Base-by-base conservation (phyloP, 2,329 filamentous ascomycete genomes). In the Aureobasidium pullulans region DNA sequence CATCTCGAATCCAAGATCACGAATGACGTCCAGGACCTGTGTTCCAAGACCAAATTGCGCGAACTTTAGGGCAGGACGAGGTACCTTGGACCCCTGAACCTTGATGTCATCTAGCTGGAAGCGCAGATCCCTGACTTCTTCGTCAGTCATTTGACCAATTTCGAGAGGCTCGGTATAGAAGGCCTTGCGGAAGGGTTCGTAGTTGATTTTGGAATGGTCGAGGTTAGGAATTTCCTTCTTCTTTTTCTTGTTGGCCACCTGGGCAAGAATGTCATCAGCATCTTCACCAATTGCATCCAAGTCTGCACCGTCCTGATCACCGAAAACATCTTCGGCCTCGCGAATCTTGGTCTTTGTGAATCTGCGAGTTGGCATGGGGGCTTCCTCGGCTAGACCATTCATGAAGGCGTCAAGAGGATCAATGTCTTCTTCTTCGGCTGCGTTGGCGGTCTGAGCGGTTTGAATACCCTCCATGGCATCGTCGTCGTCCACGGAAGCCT, bases 361-460 rank as follows among this genome's bases (percentile, higher is more conserved):
- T 49, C 75, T 77, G 62, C 53, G 71, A 47, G 64, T 65, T 9
- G 62, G 52, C 29, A 65, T n/a, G 15, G 81, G 72, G 59, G 84
- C 80, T 3, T 76, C 76, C 11, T 53, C 57, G 16, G 48, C 47
- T 52, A 88, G 78, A 62, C 82, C 84, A 56, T 85, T 87, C 94
- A 99, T 99, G 76, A 95, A 99, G n/a, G 91, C 93, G 75, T 99
- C 94, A 39, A 99, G 78, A 7, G 94, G 90, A 71, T 99, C 94
- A 37, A 94, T 76, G 34, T 89, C 84, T 47, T 91, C 89, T 58
- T 90, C 86, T 59, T 84, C 80, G 34, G 75, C 72, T 23, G 76
- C 42, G 15, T 57, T 31, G 6, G 56, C 29, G 29, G 34, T 23
- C n/a, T 46, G 47, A 3, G 57, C n/a, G 15, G 57, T 23, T 23